Percentiles rank a stretch among this genome's conserved stretches.
Conservation (phyloP, 225 moss, liverwort and hornwort species). For the Bryum argenteum region DNA sequence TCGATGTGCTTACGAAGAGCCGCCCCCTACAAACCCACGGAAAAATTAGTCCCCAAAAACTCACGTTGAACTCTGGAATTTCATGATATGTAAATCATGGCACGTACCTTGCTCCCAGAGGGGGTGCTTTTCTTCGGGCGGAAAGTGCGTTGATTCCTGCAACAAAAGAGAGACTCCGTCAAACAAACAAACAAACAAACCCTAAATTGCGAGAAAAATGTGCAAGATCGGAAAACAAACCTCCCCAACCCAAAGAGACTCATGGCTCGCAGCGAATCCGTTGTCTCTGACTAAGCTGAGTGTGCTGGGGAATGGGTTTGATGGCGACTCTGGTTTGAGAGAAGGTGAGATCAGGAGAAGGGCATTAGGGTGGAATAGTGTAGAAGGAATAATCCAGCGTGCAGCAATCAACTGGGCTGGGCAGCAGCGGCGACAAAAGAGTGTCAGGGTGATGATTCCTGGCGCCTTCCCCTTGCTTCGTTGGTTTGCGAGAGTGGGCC, state of each 20-base stretch:
- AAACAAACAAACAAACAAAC: not conserved
- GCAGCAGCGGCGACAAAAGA: too few relatives aligned
- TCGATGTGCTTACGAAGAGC: constrained; percentile 98
- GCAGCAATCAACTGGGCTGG: too few relatives aligned
- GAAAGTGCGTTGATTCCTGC: constrained; percentile 97
- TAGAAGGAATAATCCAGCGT: too few relatives aligned
- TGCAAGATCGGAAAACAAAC: constrained; percentile 21
- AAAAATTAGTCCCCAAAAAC: too few relatives aligned
- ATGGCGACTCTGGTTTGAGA: not conserved
- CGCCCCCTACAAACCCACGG: constrained; percentile 60
- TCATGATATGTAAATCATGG: too few relatives aligned
- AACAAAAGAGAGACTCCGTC: too few relatives aligned
- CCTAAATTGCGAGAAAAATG: constrained; percentile 1
- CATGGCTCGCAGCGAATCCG: constrained; percentile 92
- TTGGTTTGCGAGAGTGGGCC: too few relatives aligned
- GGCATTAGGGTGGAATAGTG: too few relatives aligned
- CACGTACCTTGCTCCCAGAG: constrained; percentile 69
- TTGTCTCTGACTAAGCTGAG: constrained; percentile 38
- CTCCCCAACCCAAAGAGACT: constrained; percentile 99
- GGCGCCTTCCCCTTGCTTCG: too few relatives aligned
- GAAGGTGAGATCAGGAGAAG: not conserved
- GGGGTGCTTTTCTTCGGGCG: constrained; percentile 97
- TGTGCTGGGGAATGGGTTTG: not conserved
- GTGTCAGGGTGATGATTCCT: too few relatives aligned
- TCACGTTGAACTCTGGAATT: too few relatives aligned